A percentile compares a stretch with the other conserved stretches of the same genome.
Evolutionary conservation across 2,329 filamentous ascomycete species (phyloP).

Genomic region (Trichoderma pleuroti): DNA sequence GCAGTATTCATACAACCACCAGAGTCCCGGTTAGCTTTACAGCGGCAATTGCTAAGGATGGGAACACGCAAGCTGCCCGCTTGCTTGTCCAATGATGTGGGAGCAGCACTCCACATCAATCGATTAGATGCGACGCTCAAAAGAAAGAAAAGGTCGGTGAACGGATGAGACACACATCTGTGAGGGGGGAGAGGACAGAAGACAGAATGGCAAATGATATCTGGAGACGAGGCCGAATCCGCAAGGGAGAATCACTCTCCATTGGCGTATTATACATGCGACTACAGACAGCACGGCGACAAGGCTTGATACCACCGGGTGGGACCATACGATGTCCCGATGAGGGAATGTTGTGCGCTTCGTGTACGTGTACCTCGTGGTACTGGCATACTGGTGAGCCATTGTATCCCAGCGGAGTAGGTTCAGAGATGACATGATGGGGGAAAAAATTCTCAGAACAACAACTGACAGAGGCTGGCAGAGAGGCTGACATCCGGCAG

Average conservation of each 20-base stretch:
- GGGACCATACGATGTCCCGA: background rate
- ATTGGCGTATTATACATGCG: background rate
- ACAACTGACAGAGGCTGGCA: background rate
- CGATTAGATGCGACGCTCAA: background rate
- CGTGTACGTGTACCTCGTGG: no score
- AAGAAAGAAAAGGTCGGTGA: background rate
- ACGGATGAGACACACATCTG: background rate
- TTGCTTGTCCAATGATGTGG: background rate
- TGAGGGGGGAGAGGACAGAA: background rate
- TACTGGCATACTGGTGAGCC: background rate
- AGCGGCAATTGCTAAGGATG: no score
- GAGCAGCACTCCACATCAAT: background rate
- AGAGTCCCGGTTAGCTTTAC: no score
- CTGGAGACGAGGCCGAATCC: background rate
- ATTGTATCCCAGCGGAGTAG: background rate
- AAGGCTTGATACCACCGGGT: background rate
- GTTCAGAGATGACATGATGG: background rate
- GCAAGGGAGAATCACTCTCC: background rate
- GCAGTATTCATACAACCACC: no score
- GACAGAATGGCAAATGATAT: background rate
- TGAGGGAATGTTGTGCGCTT: background rate
- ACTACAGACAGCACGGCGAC: no score
- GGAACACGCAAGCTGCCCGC: background rate
- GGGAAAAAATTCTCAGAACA: background rate
- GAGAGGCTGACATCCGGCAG: background rate